phyloP scores from a whole-genome alignment of 2,329 filamentous ascomycete genomes.

The Colletotrichum caudatum region DNA sequence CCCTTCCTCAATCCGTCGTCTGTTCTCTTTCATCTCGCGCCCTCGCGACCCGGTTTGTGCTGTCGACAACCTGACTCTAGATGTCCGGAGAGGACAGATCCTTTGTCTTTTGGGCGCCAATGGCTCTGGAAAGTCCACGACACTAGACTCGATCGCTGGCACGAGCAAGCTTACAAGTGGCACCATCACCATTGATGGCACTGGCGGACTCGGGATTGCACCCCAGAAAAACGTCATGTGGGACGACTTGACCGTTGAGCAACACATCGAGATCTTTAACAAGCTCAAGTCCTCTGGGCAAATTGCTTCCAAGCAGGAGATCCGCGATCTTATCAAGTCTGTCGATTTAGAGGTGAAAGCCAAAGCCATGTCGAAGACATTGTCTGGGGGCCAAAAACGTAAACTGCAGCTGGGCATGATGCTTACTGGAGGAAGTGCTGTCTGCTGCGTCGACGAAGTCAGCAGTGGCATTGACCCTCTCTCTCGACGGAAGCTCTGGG shows the following conservation, averaged over 20 bases:
- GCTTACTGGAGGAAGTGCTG: conserved; percentile 88
- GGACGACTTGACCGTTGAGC: conserved; percentile 87
- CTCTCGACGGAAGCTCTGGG: conserved; percentile 91
- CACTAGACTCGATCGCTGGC: conserved; percentile 87
- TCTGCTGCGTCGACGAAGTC: conserved; percentile 94
- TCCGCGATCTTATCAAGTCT: conserved; percentile 72
- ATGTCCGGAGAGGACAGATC: conserved; percentile 82
- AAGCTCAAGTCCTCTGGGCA: conserved; percentile 76
- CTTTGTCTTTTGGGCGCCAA: conserved; percentile 89
- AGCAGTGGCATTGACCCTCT: conserved; percentile 89
- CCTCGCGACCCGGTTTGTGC: conserved; percentile 79
- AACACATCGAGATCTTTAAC: conserved; percentile 89
- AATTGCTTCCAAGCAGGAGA: conserved; percentile 68
- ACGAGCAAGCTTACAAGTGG: conserved; percentile 82
- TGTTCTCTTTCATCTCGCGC: conserved; percentile 60
- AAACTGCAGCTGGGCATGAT: conserved; percentile 96
- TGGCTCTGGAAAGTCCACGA: conserved; percentile 91
- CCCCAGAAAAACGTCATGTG: conserved; percentile 96
- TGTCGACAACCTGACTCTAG: conserved; percentile 78
- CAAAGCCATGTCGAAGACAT: conserved; percentile 77
- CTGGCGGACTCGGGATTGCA: conserved; percentile 85
- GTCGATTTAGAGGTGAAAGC: conserved; percentile 83
- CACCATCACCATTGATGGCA: conserved; percentile 80
- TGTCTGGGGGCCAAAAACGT: conserved; percentile 92
- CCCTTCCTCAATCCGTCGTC: conserved; percentile 70